Percentiles rank a stretch among this genome's conserved stretches.
Conservation (phyloP, 306 rosid species). For the Macrotyloma uniflorum region DNA sequence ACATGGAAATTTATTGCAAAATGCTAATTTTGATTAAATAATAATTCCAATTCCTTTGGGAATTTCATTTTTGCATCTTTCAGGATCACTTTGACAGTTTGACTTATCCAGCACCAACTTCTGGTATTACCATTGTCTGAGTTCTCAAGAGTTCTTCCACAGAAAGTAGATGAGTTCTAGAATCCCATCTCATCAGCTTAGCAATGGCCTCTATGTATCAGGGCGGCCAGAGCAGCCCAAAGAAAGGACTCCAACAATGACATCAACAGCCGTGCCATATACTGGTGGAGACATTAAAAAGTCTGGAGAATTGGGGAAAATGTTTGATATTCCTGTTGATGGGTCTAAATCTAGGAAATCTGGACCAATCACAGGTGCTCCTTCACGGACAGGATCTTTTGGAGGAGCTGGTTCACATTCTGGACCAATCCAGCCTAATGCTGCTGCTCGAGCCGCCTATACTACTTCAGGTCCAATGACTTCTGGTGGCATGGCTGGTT, state of each 20-base stretch:
- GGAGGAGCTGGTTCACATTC: slow-evolving; percentile 96
- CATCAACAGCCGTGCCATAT: slow-evolving; percentile 87
- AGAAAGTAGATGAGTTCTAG: slow-evolving; percentile 83
- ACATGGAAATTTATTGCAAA: slow-evolving; percentile 23
- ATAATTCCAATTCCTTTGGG: slow-evolving; percentile 19
- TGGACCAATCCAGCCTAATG: slow-evolving; percentile 81
- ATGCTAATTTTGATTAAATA: slow-evolving; percentile 4
- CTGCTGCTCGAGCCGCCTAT: slow-evolving; percentile 67
- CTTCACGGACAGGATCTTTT: slow-evolving; percentile 81
- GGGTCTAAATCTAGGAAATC: slow-evolving; percentile 95
- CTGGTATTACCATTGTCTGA: slow-evolving; percentile 21
- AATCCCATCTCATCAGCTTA: slow-evolving; percentile 97
- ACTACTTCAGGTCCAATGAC: slow-evolving; percentile 84
- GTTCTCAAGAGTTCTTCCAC: slow-evolving; percentile 27
- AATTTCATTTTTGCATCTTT: slow-evolving; percentile 20
- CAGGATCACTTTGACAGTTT: slow-evolving; percentile 38
- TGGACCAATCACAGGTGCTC: slow-evolving; percentile 78
- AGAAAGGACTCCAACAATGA: slow-evolving; percentile 94
- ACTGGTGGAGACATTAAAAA: slow-evolving; percentile 96
- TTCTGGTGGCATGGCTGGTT: slow-evolving; percentile 65
- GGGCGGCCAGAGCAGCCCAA: slow-evolving; percentile 99
- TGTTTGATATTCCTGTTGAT: slow-evolving; percentile 96
- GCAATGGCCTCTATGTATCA: slow-evolving; percentile 96
- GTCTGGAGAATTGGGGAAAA: slow-evolving; percentile 94
- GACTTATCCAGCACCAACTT: slow-evolving; percentile 21